These are phyloP conservation scores for Yamadazyma philogaea DNA, from an alignment of 805 yeast species.

Conservation along the genomic window DNA sequence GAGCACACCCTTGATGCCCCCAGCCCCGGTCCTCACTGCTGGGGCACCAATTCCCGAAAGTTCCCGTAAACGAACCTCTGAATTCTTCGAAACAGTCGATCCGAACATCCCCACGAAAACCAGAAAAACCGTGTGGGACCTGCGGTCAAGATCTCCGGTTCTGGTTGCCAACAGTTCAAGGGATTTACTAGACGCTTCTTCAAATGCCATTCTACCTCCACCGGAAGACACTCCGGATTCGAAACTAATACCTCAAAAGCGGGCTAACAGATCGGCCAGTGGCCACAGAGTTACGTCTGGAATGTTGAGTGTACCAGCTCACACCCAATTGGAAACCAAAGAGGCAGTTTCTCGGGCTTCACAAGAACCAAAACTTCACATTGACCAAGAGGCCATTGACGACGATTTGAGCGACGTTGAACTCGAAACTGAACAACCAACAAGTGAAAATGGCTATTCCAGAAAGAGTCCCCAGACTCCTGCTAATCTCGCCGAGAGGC, in stretches of 20 bases:
- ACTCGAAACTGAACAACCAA: too few relatives aligned
- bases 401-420: background rate
- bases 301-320: slow-evolving; percentile 36
- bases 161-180: background rate
- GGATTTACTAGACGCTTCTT: slow-evolving; percentile 8
- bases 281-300: slow-evolving; percentile 39
- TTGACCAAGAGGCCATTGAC: background rate
- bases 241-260: slow-evolving; percentile 30
- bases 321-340: slow-evolving; percentile 24
- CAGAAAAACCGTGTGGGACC: slow-evolving; percentile 5
- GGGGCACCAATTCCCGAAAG: slow-evolving; percentile 11
- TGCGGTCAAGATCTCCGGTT: background rate
- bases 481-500: too few relatives aligned
- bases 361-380: background rate
- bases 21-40: slow-evolving; percentile 22
- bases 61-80: slow-evolving; percentile 20
- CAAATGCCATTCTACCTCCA: slow-evolving; percentile 22
- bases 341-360: slow-evolving; percentile 12
- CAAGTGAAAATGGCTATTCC: too few relatives aligned
- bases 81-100: slow-evolving; percentile 24
- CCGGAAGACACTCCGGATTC: slow-evolving; percentile 20
- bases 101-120: slow-evolving; percentile 22
- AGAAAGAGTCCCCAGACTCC: background rate
- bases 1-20: slow-evolving; percentile 22
- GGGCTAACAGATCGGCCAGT: slow-evolving; percentile 7